Evolutionary conservation across 495 filamentous ascomycete genomes (phyloP).

Genomic region (Pyronema domesticum): DNA sequence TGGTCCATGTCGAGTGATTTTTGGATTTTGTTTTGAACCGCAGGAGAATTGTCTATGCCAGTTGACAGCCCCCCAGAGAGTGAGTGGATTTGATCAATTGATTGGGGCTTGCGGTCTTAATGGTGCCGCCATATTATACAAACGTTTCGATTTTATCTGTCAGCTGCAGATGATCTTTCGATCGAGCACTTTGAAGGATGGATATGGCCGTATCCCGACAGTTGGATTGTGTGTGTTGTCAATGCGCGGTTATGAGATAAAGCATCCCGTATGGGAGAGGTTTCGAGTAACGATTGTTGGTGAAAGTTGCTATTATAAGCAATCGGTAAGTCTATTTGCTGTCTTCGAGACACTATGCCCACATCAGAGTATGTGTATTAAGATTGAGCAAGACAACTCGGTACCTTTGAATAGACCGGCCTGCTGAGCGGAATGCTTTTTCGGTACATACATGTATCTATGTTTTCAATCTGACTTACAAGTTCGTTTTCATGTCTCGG

Average conservation of each 20-base stretch:
- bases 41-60: not conserved
- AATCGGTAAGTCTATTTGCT: too few relatives aligned
- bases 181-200: not conserved
- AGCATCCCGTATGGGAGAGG: not conserved
- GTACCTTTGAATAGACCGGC: too few relatives aligned
- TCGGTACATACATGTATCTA: too few relatives aligned
- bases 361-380: too few relatives aligned
- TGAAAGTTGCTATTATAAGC: too few relatives aligned
- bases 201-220: not conserved
- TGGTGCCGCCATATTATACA: not conserved
- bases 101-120: not conserved
- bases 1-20: not conserved
- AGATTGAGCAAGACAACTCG: too few relatives aligned
- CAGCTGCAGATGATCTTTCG: not conserved
- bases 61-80: too few relatives aligned
- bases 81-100: not conserved
- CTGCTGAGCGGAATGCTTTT: too few relatives aligned
- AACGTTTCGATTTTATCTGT: not conserved
- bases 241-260: not conserved
- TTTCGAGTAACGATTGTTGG: not conserved
- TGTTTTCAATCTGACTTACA: too few relatives aligned
- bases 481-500: too few relatives aligned
- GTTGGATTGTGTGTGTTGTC: not conserved
- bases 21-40: not conserved
- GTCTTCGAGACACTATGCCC: too few relatives aligned